Conservation (phyloP, 2,329 filamentous ascomycete genomes). For the Ophiostoma novo-ulmi region DNA sequence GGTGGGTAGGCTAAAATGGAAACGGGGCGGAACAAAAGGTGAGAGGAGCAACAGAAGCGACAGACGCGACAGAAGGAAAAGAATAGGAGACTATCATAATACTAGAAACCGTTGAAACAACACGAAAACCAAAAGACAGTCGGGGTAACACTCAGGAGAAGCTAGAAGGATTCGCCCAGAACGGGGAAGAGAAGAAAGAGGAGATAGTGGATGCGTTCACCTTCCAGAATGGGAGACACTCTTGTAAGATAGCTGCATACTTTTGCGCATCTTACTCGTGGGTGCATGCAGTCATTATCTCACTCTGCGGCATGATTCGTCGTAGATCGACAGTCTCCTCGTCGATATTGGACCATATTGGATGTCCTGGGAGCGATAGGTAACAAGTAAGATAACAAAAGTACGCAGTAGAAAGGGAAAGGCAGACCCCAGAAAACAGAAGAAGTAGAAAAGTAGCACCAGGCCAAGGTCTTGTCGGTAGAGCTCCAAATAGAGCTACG, state of each 20-base stretch:
- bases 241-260: background rate
- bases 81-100: background rate
- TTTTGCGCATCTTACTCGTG: background rate
- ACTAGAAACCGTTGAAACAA: background rate
- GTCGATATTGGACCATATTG: background rate
- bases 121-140: background rate
- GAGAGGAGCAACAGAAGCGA: background rate
- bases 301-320: background rate
- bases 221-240: constrained; percentile 5
- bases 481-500: constrained; percentile 11
- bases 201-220: background rate
- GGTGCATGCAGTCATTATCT: background rate
- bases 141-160: background rate
- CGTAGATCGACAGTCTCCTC: background rate
- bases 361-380: background rate
- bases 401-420: background rate
- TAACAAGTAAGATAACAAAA: background rate
- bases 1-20: background rate
- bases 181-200: background rate
- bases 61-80: background rate
- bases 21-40: background rate
- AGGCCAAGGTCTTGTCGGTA: constrained; percentile 6
- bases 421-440: background rate
- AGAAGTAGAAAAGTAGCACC: background rate
- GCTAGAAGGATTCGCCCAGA: background rate